phyloP scores from a whole-genome alignment of 345 rosid species.

The Sisymbrium irio region DNA sequence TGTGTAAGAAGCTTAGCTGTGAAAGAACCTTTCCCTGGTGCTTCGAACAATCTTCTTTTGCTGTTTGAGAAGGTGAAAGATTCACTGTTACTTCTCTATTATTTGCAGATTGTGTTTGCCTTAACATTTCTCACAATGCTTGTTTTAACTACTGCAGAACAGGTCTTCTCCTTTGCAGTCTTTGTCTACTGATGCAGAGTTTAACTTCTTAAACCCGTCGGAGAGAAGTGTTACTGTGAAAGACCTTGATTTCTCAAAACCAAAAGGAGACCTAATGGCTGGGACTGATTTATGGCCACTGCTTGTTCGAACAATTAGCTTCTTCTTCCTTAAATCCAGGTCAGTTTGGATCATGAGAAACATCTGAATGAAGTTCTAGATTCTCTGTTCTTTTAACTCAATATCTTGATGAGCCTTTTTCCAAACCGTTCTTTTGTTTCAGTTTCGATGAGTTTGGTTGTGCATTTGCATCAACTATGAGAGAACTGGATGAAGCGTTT shows the following conservation, averaged over 20 bases:
- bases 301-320: slow-evolving; percentile 61
- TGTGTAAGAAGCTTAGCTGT: slow-evolving; percentile 93
- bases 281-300: slow-evolving; percentile 57
- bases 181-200: slow-evolving; percentile 42
- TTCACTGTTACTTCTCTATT: background rate
- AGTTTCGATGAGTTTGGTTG: slow-evolving; percentile 68
- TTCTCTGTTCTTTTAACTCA: background rate
- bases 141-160: slow-evolving; percentile 60
- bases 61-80: slow-evolving; percentile 76
- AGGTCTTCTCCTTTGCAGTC: slow-evolving; percentile 47
- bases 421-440: slow-evolving; percentile 16
- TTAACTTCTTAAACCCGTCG: slow-evolving; percentile 61
- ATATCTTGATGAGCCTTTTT: background rate
- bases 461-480: slow-evolving; percentile 59
- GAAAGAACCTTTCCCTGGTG: slow-evolving; percentile 92
- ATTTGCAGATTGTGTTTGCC: background rate
- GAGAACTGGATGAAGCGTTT: slow-evolving; percentile 56
- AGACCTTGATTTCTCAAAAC: slow-evolving; percentile 24
- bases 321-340: slow-evolving; percentile 72
- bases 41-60: slow-evolving; percentile 68
- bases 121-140: slow-evolving; percentile 23
- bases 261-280: slow-evolving; percentile 28
- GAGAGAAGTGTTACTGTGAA: slow-evolving; percentile 35
- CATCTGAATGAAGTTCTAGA: background rate
- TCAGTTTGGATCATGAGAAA: slow-evolving; percentile 26